Evolutionary conservation across 768 basidiomycete species (phyloP).

Genomic region (Infundibulicybe gibba): DNA sequence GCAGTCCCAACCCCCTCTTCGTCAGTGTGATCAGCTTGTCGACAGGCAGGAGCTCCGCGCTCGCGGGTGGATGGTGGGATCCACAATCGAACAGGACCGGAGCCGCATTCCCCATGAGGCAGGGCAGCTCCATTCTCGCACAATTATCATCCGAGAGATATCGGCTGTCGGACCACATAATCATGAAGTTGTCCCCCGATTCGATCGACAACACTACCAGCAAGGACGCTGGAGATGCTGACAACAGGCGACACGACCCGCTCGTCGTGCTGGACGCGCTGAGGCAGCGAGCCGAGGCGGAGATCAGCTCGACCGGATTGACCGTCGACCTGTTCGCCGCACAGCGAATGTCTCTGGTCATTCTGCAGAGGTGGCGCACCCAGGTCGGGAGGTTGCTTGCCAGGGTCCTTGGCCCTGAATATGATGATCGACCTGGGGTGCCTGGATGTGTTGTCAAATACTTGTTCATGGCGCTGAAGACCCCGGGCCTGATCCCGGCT

Average conservation of each 20-base stretch:
- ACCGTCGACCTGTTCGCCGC: background rate
- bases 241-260: background rate
- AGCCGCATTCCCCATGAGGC: background rate
- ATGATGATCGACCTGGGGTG: background rate
- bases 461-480: background rate
- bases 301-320: background rate
- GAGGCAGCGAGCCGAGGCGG: background rate
- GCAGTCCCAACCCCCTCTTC: background rate
- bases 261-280: background rate
- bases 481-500: too few relatives aligned
- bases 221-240: background rate
- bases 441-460: background rate
- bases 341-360: background rate
- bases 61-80: background rate
- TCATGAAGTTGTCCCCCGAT: conserved; percentile 1
- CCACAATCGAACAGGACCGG: background rate
- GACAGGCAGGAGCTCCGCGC: background rate
- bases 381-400: background rate
- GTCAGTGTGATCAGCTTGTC: background rate
- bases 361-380: background rate
- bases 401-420: background rate
- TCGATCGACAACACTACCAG: background rate
- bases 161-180: conserved; percentile 1
- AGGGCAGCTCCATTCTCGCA: conserved; percentile 1
- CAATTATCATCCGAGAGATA: background rate